Evolutionary conservation across 140 eudicot genomes (phyloP).

Genomic region (Cichorium intybus): DNA sequence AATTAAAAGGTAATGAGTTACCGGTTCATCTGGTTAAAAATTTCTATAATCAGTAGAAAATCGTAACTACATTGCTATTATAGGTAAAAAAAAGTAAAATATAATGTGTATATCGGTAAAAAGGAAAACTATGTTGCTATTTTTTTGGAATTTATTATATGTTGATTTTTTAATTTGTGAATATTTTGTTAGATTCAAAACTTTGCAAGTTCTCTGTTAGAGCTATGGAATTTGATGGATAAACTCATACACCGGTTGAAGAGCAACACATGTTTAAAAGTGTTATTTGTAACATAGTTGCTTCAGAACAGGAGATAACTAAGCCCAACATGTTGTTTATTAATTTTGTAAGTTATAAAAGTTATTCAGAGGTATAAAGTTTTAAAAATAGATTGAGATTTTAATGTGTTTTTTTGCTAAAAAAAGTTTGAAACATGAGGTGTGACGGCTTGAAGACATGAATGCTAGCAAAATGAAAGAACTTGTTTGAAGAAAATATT

Average conservation of each 20-base stretch:
- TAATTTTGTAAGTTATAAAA: constrained; percentile 47
- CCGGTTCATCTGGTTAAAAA: no score
- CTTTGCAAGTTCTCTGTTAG: constrained; percentile 72
- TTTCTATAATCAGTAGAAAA: no score
- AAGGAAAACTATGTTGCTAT: no score
- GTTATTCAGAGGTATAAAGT: background rate
- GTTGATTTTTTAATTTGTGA: constrained; percentile 10
- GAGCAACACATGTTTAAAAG: constrained; percentile 84
- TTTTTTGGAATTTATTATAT: no score
- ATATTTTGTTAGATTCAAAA: constrained; percentile 67
- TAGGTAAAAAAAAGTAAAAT: no score
- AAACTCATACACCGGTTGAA: constrained; percentile 78
- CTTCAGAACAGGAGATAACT: constrained; percentile 69
- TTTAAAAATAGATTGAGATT: background rate
- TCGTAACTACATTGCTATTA: no score
- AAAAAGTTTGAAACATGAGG: constrained; percentile 92
- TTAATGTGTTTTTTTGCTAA: constrained; percentile 10
- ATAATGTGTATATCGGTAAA: no score
- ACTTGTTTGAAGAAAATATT: constrained; percentile 70
- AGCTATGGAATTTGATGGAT: constrained; percentile 97
- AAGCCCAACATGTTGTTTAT: constrained; percentile 77
- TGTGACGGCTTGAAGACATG: constrained; percentile 66
- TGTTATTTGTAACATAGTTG: constrained; percentile 75
- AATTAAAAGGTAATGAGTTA: no score
- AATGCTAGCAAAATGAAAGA: constrained; percentile 93